These are phyloP conservation scores for Tetrahymena borealis DNA, from an alignment of 73 alveolate species.

Conservation along the genomic window DNA sequence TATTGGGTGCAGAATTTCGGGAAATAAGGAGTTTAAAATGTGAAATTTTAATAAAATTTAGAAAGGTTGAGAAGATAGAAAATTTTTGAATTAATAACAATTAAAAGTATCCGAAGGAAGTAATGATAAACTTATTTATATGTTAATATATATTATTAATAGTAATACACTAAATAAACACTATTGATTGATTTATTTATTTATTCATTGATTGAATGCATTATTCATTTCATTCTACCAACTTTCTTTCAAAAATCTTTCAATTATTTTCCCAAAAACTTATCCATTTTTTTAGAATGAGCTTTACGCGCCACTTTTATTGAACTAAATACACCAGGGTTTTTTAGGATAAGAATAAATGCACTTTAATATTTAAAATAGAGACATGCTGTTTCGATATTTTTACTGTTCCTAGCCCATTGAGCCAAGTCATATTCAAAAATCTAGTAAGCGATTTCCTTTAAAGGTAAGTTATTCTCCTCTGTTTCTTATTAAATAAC, in stretches of 20 bases:
- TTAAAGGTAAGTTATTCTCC: not conserved
- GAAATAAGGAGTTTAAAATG: too few species aligned
- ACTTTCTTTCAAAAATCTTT: not conserved
- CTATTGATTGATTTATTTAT: too few species aligned
- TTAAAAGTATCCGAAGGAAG: too few species aligned
- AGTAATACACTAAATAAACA: too few species aligned
- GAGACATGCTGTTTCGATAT: not conserved
- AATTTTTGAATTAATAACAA: too few species aligned
- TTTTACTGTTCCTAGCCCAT: not conserved
- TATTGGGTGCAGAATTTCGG: too few species aligned
- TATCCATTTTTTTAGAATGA: not conserved
- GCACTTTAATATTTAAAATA: not conserved
- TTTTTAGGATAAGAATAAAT: not conserved
- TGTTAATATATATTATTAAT: too few species aligned
- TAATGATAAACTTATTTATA: too few species aligned
- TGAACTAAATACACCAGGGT: not conserved
- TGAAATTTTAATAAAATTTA: too few species aligned
- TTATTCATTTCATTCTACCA: not conserved
- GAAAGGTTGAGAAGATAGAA: too few species aligned
- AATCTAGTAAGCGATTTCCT: not conserved
- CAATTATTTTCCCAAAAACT: not conserved
- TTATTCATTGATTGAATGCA: too few species aligned
- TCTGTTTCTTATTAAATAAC: not conserved
- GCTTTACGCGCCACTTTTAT: not conserved
- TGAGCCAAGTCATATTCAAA: not conserved